Percentiles rank a stretch among this genome's conserved stretches.
phyloP scores from a whole-genome alignment of 805 yeast genomes.

The Starmerella ratchasimensis region DNA sequence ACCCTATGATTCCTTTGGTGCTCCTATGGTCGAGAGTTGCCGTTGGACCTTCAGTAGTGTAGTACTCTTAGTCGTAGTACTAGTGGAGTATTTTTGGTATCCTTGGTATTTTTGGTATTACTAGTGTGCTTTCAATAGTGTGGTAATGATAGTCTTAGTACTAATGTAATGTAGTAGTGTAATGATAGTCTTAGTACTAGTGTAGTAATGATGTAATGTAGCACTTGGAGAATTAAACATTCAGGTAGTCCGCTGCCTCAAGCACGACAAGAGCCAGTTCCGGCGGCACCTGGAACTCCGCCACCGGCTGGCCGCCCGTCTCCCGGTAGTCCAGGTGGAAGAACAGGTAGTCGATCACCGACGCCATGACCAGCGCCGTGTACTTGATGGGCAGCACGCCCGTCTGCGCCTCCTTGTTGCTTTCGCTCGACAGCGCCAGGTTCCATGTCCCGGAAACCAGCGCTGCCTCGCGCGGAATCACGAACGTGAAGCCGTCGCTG shows the following conservation, averaged over 20 bases:
- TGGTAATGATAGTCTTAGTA: neutral
- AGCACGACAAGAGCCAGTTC: slow-evolving; percentile 83
- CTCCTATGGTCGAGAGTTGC: no score
- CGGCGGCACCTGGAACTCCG: slow-evolving; percentile 72
- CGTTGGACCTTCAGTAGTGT: no score
- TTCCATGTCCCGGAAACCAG: slow-evolving; percentile 50
- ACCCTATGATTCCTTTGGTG: no score
- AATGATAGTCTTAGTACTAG: neutral
- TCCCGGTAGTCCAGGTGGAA: slow-evolving; percentile 53
- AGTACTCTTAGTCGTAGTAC: no score
- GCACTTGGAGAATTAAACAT: slow-evolving; percentile 21
- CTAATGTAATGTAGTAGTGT: neutral
- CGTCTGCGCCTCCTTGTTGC: slow-evolving; percentile 46
- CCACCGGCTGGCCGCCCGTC: slow-evolving; percentile 20
- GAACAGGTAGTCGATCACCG: slow-evolving; percentile 72
- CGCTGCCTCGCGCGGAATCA: slow-evolving; percentile 62
- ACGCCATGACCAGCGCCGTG: slow-evolving; percentile 57
- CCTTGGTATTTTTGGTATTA: no score
- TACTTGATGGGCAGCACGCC: slow-evolving; percentile 43
- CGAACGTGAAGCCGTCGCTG: slow-evolving; percentile 51
- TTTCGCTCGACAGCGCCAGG: slow-evolving; percentile 35
- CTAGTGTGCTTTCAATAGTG: no score
- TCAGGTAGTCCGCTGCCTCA: slow-evolving; percentile 85
- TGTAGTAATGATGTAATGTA: neutral
- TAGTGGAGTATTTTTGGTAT: no score